A percentile compares a stretch with the other conserved stretches of the same genome.
Conservation (phyloP, 2,329 filamentous ascomycete genomes). For the Monilinia vaccinii-corymbosi region DNA sequence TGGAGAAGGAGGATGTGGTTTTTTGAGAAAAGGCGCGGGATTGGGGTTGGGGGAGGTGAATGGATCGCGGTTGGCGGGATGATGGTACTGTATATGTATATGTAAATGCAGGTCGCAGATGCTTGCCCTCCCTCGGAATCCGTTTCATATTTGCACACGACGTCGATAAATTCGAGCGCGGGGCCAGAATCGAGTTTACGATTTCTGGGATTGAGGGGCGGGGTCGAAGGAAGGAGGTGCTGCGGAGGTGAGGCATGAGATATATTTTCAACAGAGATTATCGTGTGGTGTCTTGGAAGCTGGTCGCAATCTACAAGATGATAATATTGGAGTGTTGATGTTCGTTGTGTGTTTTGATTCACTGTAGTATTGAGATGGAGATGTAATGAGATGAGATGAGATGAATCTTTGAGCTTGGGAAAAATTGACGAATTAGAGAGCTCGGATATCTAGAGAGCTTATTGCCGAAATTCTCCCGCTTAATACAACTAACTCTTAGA, state of each 20-base stretch:
- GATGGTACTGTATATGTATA: too few species aligned
- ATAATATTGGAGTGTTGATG: not conserved
- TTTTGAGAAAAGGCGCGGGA: not conserved
- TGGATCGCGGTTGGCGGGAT: not conserved
- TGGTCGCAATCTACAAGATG: not conserved
- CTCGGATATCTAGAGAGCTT: not conserved
- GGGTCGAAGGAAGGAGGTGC: slow-evolving; percentile 5
- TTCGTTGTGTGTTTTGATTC: not conserved
- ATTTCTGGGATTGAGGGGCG: slow-evolving; percentile 25
- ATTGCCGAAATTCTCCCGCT: not conserved
- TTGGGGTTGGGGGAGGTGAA: not conserved
- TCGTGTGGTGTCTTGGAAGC: not conserved
- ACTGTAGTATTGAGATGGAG: not conserved
- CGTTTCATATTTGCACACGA: not conserved
- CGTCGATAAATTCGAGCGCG: not conserved
- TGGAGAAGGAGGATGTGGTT: not conserved
- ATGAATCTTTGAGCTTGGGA: not conserved
- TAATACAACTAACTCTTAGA: too few species aligned
- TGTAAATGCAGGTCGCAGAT: not conserved
- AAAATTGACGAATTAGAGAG: not conserved
- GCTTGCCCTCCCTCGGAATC: not conserved
- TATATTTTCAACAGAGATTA: not conserved
- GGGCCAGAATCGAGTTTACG: slow-evolving; percentile 18
- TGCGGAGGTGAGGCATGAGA: slow-evolving; percentile 7
- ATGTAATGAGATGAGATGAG: not conserved